Percentiles rank a stretch among this genome's conserved stretches.
Evolutionary conservation across 345 rosid genomes (phyloP).

Genomic region (Citrus glauca): DNA sequence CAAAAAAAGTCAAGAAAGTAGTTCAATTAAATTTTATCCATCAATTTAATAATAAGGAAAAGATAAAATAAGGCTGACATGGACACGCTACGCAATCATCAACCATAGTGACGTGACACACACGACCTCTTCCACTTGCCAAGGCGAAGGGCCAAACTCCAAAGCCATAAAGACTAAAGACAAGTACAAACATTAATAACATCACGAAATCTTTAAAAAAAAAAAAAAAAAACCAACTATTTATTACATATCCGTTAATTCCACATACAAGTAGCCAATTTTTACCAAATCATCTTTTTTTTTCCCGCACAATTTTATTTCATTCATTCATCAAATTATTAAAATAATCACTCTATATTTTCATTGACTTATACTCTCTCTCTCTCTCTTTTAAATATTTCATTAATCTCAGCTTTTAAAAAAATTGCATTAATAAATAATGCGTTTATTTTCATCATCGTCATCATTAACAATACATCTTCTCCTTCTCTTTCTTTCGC

Average conservation of each 20-base stretch:
- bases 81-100: slow-evolving; percentile 7
- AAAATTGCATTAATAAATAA: slow-evolving; percentile 11
- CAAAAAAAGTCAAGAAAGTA: neutral
- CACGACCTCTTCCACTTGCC: slow-evolving; percentile 16
- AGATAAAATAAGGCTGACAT: neutral
- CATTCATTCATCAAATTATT: neutral
- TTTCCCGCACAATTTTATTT: too few species aligned
- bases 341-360: neutral
- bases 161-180: slow-evolving; percentile 21
- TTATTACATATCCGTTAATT: too few species aligned
- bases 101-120: slow-evolving; percentile 9
- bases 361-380: slow-evolving; percentile 27
- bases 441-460: slow-evolving; percentile 2
- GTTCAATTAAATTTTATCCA: neutral
- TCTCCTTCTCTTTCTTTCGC: neutral
- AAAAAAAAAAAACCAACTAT: too few species aligned
- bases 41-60: neutral
- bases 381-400: slow-evolving; percentile 10
- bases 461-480: neutral
- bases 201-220: slow-evolving; percentile 19
- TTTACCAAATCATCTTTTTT: neutral
- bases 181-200: slow-evolving; percentile 35
- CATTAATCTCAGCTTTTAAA: neutral
- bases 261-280: slow-evolving; percentile 12
- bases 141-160: neutral